Base-by-base conservation (phyloP, 768 basidiomycete species). In the Tephrocybe sp. region DNA sequence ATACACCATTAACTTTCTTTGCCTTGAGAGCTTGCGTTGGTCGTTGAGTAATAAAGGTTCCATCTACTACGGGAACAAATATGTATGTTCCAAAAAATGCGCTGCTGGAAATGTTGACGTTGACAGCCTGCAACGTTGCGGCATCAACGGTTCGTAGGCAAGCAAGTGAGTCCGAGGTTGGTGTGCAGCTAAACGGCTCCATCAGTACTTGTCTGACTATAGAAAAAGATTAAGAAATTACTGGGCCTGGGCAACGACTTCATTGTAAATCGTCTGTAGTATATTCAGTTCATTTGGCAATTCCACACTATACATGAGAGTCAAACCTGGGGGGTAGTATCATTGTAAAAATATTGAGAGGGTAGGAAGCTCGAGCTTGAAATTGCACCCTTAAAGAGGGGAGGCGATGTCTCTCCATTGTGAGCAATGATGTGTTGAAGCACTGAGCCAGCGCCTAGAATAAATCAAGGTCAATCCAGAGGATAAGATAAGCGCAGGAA, bases 371-470 rank as follows among this genome's bases (percentile, higher is more conserved):
- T 59, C 0, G 77, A 79, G 57, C 73, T 76, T 6, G 71, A 64
- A 7, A 78, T 76, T 0, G 68, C 74, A 5, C 53, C 61, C 36
- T 62, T 59, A 58, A 78, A 78, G 1, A 78, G 59, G 1, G 69
- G 65, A 0, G 76, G 75, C 5, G 63, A 52, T 0, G 75, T 78
- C 21, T 67, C 62, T n/a, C 77, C 76, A 13, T 64, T 64, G 23
- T 77, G 60, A 5, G 77, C 77, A 25, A 78, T 57, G 3, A 77
- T 24, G 21, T 78, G 77, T 42, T 78, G 75, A 3, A 79, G 18
- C 8, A 77, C 75, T 1, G 76, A 77, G 2, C 75, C 76, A 16
- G 70, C 77, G 47, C 73, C 72, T 70, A n/a, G 66, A 16, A n/a
- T n/a, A n/a, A n/a, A n/a, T n/a, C n/a, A n/a, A 66, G 70, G 52